Percentiles rank a stretch among this genome's conserved stretches.
phyloP scores from a whole-genome alignment of 2,329 filamentous ascomycete species.

The Penicillium sp. region DNA sequence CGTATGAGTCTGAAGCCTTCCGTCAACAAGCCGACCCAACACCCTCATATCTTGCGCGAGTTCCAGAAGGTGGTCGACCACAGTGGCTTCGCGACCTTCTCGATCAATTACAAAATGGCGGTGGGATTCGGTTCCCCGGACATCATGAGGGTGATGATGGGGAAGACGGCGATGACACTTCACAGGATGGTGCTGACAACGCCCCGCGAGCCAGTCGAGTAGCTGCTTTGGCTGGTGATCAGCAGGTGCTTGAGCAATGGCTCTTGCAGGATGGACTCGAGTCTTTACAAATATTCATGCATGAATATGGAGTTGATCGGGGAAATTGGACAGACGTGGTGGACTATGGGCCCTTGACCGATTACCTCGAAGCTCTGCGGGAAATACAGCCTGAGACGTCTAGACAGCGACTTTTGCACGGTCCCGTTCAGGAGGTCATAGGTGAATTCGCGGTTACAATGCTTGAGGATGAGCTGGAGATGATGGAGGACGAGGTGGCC shows the following conservation, averaged over 20 bases:
- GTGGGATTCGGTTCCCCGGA: conserved; percentile 28
- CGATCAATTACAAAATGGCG: conserved; percentile 38
- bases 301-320: conserved; percentile 43
- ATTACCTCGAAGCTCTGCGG: conserved; percentile 38
- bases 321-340: conserved; percentile 44
- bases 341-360: conserved; percentile 36
- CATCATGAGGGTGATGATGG: conserved; percentile 23
- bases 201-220: conserved; percentile 12
- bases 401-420: conserved; percentile 32
- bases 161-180: conserved; percentile 13
- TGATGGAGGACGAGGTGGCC: conserved; percentile 30
- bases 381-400: conserved; percentile 27
- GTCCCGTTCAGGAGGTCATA: conserved; percentile 33
- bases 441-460: conserved; percentile 40
- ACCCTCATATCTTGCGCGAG: conserved; percentile 33
- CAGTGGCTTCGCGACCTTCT: conserved; percentile 41
- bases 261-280: conserved; percentile 36
- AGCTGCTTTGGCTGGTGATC: conserved; percentile 29
- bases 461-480: conserved; percentile 40
- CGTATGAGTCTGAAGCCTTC: conserved; percentile 51
- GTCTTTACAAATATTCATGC: conserved; percentile 38
- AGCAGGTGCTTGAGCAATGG: conserved; percentile 35
- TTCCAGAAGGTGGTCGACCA: conserved; percentile 34
- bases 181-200: conserved; percentile 12
- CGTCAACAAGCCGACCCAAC: conserved; percentile 38